Evolutionary conservation across 1,284 basidiomycete species (phyloP).

Genomic region (Rugosomyces carneus): DNA sequence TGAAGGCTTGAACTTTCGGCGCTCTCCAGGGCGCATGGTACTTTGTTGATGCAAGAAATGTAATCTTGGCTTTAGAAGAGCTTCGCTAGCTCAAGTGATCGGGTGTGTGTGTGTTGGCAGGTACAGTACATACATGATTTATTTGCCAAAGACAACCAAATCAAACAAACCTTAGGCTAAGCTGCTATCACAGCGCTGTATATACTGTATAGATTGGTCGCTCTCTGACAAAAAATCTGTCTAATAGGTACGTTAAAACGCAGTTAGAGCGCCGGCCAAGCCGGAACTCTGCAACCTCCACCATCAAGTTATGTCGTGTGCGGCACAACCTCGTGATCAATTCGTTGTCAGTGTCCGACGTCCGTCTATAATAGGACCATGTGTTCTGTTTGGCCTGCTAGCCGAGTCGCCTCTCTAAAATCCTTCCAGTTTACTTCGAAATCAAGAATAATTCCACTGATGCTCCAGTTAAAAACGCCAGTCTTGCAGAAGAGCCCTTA

Average conservation of each 20-base stretch:
- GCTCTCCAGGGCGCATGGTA: conserved; percentile 25
- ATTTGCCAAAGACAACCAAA: not conserved
- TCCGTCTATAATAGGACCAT: not conserved
- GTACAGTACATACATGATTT: not conserved
- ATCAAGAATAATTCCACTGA: not conserved
- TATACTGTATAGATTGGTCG: no score
- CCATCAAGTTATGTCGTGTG: not conserved
- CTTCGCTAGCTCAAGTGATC: no score
- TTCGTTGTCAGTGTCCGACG: not conserved
- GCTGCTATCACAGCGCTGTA: no score
- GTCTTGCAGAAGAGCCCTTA: not conserved
- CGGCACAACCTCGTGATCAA: not conserved
- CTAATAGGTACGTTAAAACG: no score
- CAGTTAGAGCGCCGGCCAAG: not conserved
- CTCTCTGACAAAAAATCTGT: no score
- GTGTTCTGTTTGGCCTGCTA: not conserved
- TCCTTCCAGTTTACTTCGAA: not conserved
- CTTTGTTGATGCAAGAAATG: conserved; percentile 3
- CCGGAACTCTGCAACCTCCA: not conserved
- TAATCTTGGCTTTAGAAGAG: conserved; percentile 3
- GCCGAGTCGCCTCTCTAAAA: not conserved
- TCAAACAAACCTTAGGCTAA: not conserved
- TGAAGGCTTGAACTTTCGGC: conserved; percentile 19
- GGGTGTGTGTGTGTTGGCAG: conserved; percentile 3
- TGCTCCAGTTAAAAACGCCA: not conserved